Conservation (phyloP, 2,329 filamentous ascomycete species). For the Colletotrichum navitas region DNA sequence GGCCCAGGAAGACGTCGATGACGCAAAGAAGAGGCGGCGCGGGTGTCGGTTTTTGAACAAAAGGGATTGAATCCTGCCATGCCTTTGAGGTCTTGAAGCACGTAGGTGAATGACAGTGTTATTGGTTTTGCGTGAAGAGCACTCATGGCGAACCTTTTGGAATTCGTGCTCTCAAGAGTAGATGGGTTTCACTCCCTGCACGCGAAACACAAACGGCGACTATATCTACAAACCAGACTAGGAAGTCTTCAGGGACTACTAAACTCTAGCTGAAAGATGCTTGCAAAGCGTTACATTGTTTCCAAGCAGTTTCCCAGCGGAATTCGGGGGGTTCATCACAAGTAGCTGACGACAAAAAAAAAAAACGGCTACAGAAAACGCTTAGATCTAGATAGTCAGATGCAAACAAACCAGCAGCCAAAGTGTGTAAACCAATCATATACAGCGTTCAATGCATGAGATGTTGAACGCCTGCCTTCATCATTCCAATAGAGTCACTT, state of each 20-base stretch:
- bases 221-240: rapidly evolving
- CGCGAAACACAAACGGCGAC: not conserved
- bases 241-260: not conserved
- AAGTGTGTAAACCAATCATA: too few relatives aligned
- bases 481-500: not conserved
- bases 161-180: too few relatives aligned
- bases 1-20: not conserved
- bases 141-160: not conserved
- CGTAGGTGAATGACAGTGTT: not conserved
- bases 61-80: rapidly evolving
- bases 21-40: not conserved
- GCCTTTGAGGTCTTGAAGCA: not conserved
- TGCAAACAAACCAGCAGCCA: too few relatives aligned
- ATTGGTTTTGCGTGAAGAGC: not conserved
- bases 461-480: not conserved
- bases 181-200: not conserved
- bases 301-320: not conserved
- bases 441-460: not conserved
- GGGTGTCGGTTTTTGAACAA: rapidly evolving
- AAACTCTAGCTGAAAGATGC: not conserved
- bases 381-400: too few relatives aligned
- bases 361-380: too few relatives aligned
- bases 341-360: too few relatives aligned
- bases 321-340: not conserved
- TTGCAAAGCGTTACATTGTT: not conserved